Evolutionary conservation across 495 filamentous ascomycete genomes (phyloP), one percentile per base, ranked within the genome.

Genomic region (Penicillium malachiteum): DNA sequence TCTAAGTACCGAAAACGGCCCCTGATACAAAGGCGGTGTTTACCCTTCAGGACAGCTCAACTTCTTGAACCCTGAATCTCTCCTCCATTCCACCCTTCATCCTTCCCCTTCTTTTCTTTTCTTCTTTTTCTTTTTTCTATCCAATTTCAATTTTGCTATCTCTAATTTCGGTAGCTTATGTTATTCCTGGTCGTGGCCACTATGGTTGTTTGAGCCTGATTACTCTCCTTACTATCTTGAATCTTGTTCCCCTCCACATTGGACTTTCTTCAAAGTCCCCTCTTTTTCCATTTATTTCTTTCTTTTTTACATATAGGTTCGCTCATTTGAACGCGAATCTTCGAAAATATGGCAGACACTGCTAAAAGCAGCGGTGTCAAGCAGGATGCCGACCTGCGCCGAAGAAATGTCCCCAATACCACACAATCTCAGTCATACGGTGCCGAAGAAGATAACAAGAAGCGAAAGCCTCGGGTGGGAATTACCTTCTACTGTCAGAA

Each of bases 371-470:
- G 90, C 38, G 91, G 89, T 65, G 78, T 83, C 54, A 82, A 88
- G 35, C 68, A 74, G 30, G 81, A 84, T 48, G 71, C 90, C 51
- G 86, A 90, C 63, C 73, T 87, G 55, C 80, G 90, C 60, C 84
- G 87, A 68, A 85, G 92, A 75, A 90, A 89, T 76, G 82, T 91
- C 18, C 78, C 84, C 17, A 78, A 78, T 42, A 48, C 77, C 16
- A 77, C 76, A 45, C 70, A 67, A 45, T 43, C 62, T 31, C 73
- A 76, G 60, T 60, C 54, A 56, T 64, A 12, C 56, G 66, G 47
- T 14, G 69, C 76, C 40, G 72, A 81, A 52, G 59, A 79, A 32
- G 80, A 87, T 38, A 78, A 85, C 46, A 87, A 90, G 75, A 92
- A 89, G 78, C 80, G 50, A 37, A 81, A 61, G 39, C 56, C 45